Conservation (phyloP, 805 yeast species). For the Wickerhamiella parazyma region DNA sequence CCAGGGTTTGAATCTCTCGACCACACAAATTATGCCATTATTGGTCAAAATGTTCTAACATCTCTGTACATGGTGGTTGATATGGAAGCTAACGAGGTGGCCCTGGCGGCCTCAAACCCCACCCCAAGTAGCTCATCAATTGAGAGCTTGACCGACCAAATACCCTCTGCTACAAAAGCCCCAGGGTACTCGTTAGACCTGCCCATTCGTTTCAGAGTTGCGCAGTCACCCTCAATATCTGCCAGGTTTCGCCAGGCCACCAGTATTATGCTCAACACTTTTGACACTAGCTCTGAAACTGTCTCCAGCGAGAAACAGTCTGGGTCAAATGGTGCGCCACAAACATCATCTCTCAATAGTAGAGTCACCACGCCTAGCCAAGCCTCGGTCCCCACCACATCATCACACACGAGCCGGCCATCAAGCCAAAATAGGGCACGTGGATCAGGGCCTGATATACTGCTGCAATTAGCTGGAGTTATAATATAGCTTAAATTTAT, state of each 20-base stretch:
- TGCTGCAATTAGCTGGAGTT: not conserved
- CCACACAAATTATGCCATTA: constrained; percentile 26
- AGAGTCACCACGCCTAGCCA: too few species aligned
- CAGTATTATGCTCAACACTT: too few species aligned
- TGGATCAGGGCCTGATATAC: too few species aligned
- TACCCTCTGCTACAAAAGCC: constrained; percentile 22
- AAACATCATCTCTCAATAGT: too few species aligned
- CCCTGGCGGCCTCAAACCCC: constrained; percentile 38
- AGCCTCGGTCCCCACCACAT: not conserved
- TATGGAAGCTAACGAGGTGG: constrained; percentile 41
- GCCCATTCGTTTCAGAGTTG: constrained; percentile 1
- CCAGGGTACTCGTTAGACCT: constrained; percentile 13
- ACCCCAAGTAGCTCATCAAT: constrained; percentile 17
- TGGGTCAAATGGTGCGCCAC: too few species aligned
- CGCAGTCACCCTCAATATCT: not conserved
- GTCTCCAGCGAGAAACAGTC: too few species aligned
- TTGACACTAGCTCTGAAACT: not conserved
- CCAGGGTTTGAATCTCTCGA: constrained; percentile 14
- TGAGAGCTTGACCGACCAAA: constrained; percentile 16
- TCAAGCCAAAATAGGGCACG: too few species aligned
- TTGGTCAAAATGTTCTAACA: constrained; percentile 56
- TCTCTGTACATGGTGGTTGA: constrained; percentile 57
- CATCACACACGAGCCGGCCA: too few species aligned
- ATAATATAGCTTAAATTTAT: not conserved
- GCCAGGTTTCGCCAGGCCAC: not conserved